A percentile compares a stretch with the other conserved stretches of the same genome.
These are phyloP conservation scores for Fusarium mexicanum DNA, from an alignment of 2,329 filamentous ascomycete species.

Conservation along the genomic window DNA sequence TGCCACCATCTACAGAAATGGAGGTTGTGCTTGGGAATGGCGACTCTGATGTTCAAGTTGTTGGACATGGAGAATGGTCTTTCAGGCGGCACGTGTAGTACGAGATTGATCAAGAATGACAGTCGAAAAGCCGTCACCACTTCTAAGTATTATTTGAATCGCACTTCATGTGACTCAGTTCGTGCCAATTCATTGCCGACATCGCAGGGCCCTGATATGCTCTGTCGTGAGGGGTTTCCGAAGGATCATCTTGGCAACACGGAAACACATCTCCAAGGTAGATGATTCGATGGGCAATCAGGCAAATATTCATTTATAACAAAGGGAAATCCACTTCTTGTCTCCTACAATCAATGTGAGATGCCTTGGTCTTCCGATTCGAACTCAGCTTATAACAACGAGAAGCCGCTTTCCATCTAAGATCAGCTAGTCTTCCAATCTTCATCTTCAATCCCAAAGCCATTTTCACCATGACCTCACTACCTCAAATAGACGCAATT, in stretches of 20 bases:
- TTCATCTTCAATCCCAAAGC: accelerated
- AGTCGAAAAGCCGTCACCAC: too few species aligned
- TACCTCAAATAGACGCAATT: accelerated
- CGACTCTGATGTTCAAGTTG: too few species aligned
- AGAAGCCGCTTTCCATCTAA: neutral
- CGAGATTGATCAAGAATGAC: too few species aligned
- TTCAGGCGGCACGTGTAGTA: too few species aligned
- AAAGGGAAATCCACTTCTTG: accelerated
- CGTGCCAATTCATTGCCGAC: accelerated
- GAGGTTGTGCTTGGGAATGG: too few species aligned
- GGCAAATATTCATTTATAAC: accelerated
- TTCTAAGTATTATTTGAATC: too few species aligned
- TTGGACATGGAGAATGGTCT: too few species aligned
- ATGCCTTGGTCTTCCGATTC: accelerated
- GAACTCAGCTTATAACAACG: accelerated
- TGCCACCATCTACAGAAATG: too few species aligned
- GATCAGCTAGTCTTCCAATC: too few species aligned
- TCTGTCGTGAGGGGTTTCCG: neutral
- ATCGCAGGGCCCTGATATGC: neutral
- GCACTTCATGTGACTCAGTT: too few species aligned
- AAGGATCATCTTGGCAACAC: neutral
- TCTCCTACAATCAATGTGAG: accelerated
- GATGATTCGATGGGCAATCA: neutral
- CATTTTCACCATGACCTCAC: neutral
- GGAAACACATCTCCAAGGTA: neutral